A percentile compares a stretch with the other conserved stretches of the same genome.
Evolutionary conservation across 2,329 filamentous ascomycete species (phyloP).

Genomic region (Pseudogymnoascus destructans): DNA sequence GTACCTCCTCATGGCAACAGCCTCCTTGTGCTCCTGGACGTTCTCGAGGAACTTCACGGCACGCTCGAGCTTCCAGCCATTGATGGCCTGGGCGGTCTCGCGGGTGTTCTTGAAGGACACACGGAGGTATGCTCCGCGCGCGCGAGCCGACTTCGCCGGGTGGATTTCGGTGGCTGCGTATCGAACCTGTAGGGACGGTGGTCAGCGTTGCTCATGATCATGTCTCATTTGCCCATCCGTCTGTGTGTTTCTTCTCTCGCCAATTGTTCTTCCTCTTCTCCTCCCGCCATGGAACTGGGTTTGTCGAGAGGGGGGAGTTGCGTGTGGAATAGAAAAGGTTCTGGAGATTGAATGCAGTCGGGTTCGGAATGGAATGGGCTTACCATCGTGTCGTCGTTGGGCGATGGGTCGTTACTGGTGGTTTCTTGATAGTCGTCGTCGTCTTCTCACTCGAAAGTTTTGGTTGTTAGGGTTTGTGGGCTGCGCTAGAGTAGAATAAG

Average conservation of each 20-base stretch:
- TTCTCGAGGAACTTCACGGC: conserved; percentile 97
- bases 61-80: conserved; percentile 66
- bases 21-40: conserved; percentile 93
- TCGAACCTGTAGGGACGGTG: conserved; percentile 52
- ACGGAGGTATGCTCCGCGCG: conserved; percentile 96
- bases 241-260: not conserved
- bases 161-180: conserved; percentile 88
- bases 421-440: conserved; percentile 9
- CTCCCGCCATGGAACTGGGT: not conserved
- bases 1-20: conserved; percentile 95
- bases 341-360: conserved; percentile 7
- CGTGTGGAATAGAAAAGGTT: not conserved
- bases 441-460: conserved; percentile 10
- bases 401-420: conserved; percentile 13
- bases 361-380: conserved; percentile 10
- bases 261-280: not conserved
- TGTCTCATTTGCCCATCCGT: conserved; percentile 8
- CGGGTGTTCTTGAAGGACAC: conserved; percentile 99
- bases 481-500: conserved; percentile 9
- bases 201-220: conserved; percentile 5
- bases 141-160: conserved; percentile 86
- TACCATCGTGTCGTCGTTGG: conserved; percentile 16
- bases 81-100: conserved; percentile 98
- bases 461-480: conserved; percentile 8
- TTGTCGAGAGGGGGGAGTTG: not conserved